These are phyloP conservation scores for Zymoseptoria tritici DNA, from an alignment of 2,329 filamentous ascomycete genomes.

Conservation along the genomic window DNA sequence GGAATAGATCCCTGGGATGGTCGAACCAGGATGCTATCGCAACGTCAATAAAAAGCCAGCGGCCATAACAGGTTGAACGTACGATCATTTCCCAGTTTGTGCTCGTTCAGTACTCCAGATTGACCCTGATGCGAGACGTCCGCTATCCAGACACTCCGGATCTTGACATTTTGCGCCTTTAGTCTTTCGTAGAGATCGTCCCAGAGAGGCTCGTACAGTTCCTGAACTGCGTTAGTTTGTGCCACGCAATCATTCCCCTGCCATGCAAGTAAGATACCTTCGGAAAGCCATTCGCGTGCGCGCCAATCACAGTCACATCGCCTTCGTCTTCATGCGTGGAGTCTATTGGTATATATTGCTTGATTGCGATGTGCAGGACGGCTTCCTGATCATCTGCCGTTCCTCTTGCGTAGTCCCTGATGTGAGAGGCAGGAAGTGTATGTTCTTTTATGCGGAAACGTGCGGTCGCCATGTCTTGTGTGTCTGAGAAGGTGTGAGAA, in stretches of 20 bases:
- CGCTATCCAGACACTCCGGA: slow-evolving; percentile 81
- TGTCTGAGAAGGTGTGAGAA: background rate
- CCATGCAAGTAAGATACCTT: slow-evolving; percentile 50
- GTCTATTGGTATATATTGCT: slow-evolving; percentile 76
- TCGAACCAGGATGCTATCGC: slow-evolving; percentile 72
- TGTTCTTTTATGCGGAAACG: slow-evolving; percentile 66
- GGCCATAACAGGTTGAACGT: slow-evolving; percentile 28
- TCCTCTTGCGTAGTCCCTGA: slow-evolving; percentile 71
- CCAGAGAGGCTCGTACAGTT: slow-evolving; percentile 89
- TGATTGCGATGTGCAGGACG: slow-evolving; percentile 64
- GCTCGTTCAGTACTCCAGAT: slow-evolving; percentile 70
- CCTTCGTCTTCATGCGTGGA: slow-evolving; percentile 62
- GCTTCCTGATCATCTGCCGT: slow-evolving; percentile 69
- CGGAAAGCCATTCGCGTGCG: slow-evolving; percentile 86
- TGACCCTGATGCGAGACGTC: slow-evolving; percentile 81
- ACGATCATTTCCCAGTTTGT: slow-evolving; percentile 76
- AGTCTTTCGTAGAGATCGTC: slow-evolving; percentile 63
- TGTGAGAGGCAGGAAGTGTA: slow-evolving; percentile 64
- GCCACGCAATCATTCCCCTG: background rate
- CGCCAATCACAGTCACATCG: slow-evolving; percentile 76
- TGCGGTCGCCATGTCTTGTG: slow-evolving; percentile 20
- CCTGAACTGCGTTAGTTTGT: slow-evolving; percentile 42
- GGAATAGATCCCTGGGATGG: slow-evolving; percentile 72
- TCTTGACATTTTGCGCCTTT: slow-evolving; percentile 50
- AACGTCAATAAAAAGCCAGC: slow-evolving; percentile 3